phyloP scores from a whole-genome alignment of 306 rosid genomes.

The Chamaecrista fasciculata region DNA sequence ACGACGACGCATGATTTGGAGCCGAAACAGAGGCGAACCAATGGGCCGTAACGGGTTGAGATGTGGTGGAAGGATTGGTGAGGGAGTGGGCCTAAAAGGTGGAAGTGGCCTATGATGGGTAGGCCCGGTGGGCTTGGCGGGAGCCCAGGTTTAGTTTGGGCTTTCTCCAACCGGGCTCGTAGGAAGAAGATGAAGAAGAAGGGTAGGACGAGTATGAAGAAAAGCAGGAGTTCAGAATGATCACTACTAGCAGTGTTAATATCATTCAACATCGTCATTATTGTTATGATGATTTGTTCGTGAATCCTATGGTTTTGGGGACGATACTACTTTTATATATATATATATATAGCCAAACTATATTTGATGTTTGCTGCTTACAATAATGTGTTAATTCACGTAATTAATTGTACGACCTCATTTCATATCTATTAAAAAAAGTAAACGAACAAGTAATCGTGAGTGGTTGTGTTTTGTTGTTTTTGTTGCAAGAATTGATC shows the following conservation, averaged over 20 bases:
- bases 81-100: conserved; percentile 30
- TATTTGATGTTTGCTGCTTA: too few species aligned
- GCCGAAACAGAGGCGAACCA: conserved; percentile 41
- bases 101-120: conserved; percentile 45
- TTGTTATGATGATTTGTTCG: too few species aligned
- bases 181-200: neutral
- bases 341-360: neutral
- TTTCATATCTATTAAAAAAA: too few species aligned
- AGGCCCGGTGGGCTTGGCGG: conserved; percentile 40
- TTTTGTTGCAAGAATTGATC: too few species aligned
- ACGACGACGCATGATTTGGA: conserved; percentile 32
- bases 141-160: neutral
- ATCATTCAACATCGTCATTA: too few species aligned
- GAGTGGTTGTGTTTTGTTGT: too few species aligned
- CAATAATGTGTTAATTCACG: too few species aligned
- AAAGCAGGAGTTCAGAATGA: neutral
- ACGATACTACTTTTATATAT: neutral
- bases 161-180: neutral
- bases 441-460: too few species aligned
- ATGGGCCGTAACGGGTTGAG: conserved; percentile 41
- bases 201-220: neutral
- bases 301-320: neutral
- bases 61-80: conserved; percentile 40
- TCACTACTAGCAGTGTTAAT: too few species aligned
- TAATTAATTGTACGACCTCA: too few species aligned